Base-by-base conservation (phyloP, 202 grass and related monocot genomes). In the Musa balbisiana region DNA sequence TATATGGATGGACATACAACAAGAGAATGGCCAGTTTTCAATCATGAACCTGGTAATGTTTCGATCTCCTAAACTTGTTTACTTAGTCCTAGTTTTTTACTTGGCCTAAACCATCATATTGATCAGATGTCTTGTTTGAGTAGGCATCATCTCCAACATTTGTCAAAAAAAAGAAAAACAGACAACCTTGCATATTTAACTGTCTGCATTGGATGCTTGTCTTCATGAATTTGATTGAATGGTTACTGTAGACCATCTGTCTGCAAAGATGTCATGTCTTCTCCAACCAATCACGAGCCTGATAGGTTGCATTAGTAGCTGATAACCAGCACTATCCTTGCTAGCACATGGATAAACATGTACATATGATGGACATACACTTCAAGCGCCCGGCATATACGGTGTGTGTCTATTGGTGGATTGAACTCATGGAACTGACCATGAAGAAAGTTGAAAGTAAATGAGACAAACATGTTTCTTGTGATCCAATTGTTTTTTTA, bases 21-120 rank as follows among this genome's bases (percentile, higher is more conserved):
- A 69, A 81, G 83, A 15, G 86, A 89, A 10, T 87, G 80, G 74
- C 19, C 59, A n/a, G 79, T 69, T 23, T 71, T 79, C 54, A 75
- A 81, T 73, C 84, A 78, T 84, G 90, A 92, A 82, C 91, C 82
- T 53, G 77, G 72, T 87, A 79, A 79, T 52, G 21, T 70, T 64
- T 85, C 6, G 60, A 23, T 66, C 62, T 69, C n/a, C 25, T 53
- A 10, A 72, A 25, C 17, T 27, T 19, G 21, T 43, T 43, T 62
- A 76, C 55, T 29, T 65, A 2, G 63, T 66, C 63, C 63, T 66
- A 27, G 55, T 70, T 25, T 8, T 66, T 66, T 1, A 64, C 20
- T 64, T 64, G 62, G 22, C 19, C 21, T 64, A 16, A 14, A 14
- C 20, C 62, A 64, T 24, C 21, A 27, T 12, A 22, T 50, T 53